phyloP scores from a whole-genome alignment of 75 land plant species.

The Sequoia sempervirens region DNA sequence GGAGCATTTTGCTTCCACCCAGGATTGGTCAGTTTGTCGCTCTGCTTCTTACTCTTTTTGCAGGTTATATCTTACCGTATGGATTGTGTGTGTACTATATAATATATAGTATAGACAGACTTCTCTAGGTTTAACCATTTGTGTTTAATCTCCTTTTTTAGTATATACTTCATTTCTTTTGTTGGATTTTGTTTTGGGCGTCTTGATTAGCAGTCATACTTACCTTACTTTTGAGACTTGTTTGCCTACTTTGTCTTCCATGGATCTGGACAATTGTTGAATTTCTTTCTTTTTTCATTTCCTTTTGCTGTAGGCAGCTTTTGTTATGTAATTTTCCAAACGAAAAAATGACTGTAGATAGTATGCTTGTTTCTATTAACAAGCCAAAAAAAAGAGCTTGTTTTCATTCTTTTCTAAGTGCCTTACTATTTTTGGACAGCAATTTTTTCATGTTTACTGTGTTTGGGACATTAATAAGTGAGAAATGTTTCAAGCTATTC shows the following conservation, averaged over 20 bases:
- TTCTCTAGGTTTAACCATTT: neutral
- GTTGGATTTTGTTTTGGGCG: neutral
- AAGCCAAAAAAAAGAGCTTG: too few relatives aligned
- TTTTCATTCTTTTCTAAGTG: too few relatives aligned
- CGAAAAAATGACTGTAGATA: neutral
- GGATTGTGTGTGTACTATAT: neutral
- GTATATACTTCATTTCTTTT: neutral
- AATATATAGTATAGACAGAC: neutral
- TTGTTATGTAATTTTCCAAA: neutral
- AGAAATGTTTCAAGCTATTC: neutral
- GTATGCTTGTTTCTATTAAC: neutral
- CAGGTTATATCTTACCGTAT: neutral
- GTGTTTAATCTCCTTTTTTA: neutral
- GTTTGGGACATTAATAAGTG: neutral
- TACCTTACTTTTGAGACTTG: neutral
- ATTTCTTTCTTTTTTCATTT: too few relatives aligned
- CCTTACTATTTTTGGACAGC: neutral
- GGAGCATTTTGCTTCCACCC: neutral
- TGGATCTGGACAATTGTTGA: too few relatives aligned
- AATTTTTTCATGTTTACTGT: neutral
- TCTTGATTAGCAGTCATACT: neutral
- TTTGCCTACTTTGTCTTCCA: too few relatives aligned
- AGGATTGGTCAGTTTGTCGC: neutral
- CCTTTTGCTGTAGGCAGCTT: neutral
- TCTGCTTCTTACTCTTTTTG: neutral